phyloP scores from a whole-genome alignment of 31 red algal species.

The Odonthalia washingtoniensis region DNA sequence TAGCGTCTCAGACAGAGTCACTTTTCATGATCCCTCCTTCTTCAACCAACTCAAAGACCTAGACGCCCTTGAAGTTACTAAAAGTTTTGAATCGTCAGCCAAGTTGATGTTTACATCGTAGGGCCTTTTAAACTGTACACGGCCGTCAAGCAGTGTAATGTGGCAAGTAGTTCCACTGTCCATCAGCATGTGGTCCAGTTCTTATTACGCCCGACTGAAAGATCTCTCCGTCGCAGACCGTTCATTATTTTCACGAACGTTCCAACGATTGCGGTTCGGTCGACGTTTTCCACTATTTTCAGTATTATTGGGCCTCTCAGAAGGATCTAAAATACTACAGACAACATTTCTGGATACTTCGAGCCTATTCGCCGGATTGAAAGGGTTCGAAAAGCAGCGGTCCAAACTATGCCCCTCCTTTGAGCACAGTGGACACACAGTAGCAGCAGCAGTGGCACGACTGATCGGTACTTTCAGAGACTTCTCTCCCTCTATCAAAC shows the following conservation, averaged over 20 bases:
- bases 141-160: not conserved
- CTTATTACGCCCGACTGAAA: not conserved
- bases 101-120: conserved; percentile 24
- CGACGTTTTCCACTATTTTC: no score
- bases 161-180: conserved; percentile 47
- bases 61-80: conserved; percentile 10
- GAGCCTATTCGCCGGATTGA: conserved; percentile 21
- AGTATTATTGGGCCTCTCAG: not conserved
- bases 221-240: no score
- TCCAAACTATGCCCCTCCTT: no score
- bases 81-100: conserved; percentile 32
- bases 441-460: no score
- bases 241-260: no score
- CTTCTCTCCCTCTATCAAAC: no score
- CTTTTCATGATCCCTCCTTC: not conserved
- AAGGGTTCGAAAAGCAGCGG: conserved; percentile 45
- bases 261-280: no score
- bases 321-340: conserved; percentile 4
- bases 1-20: conserved; percentile 43
- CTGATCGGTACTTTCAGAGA: no score
- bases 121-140: not conserved
- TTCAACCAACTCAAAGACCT: conserved; percentile 6
- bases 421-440: no score
- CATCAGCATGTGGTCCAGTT: conserved; percentile 2
- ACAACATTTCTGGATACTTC: not conserved